Evolutionary conservation across 352 stramenopile genomes (phyloP).

Genomic region (Phytophthora multivora): DNA sequence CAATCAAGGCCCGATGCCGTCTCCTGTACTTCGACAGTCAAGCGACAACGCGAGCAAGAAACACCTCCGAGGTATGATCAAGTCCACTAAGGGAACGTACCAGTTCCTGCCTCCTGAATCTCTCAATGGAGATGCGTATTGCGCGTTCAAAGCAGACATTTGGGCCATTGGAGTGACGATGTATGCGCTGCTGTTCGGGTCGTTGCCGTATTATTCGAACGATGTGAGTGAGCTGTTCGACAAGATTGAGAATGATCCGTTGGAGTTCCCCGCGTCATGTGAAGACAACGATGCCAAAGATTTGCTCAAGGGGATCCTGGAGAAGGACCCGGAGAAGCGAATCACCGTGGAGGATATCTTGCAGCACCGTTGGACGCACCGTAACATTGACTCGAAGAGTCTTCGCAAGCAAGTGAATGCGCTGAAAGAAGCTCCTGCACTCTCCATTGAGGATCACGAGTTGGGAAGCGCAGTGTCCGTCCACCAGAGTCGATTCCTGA

Average conservation of each 20-base stretch:
- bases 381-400: constrained; percentile 57
- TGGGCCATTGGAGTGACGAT: constrained; percentile 93
- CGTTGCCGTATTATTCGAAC: constrained; percentile 87
- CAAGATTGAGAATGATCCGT: constrained; percentile 77
- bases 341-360: constrained; percentile 71
- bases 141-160: constrained; percentile 88
- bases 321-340: constrained; percentile 77
- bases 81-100: constrained; percentile 79
- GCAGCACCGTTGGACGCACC: constrained; percentile 73
- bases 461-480: constrained; percentile 59
- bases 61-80: constrained; percentile 47
- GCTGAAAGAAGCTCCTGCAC: constrained; percentile 38
- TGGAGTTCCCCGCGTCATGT: constrained; percentile 54
- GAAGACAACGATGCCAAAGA: constrained; percentile 66
- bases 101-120: constrained; percentile 77
- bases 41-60: constrained; percentile 2
- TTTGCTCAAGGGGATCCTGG: constrained; percentile 69
- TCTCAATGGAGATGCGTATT: constrained; percentile 68
- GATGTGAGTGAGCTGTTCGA: constrained; percentile 90
- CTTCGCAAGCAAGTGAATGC: constrained; percentile 48
- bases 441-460: constrained; percentile 54
- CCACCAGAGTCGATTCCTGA: constrained; percentile 50
- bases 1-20: constrained; percentile 18
- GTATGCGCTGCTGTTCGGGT: constrained; percentile 89
- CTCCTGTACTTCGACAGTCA: not conserved